Conservation (phyloP, 352 stramenopile species). For the Elongisporangium anandrum region DNA sequence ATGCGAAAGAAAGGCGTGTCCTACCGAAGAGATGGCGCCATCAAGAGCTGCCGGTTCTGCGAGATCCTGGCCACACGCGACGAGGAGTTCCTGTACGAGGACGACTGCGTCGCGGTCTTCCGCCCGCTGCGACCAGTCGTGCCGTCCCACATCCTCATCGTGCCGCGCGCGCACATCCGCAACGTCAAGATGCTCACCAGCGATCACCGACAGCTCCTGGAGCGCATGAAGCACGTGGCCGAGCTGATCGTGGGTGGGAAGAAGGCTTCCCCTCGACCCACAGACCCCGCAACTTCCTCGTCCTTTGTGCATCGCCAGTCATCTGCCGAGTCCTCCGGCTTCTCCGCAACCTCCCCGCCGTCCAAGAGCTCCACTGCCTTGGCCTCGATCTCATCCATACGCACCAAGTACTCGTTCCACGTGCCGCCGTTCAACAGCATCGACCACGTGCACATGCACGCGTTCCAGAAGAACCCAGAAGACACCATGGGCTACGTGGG, state of each 20-base stretch:
- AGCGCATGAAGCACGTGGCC: constrained; percentile 59
- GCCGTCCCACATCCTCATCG: constrained; percentile 72
- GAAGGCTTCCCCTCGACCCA: no score
- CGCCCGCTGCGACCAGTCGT: constrained; percentile 65
- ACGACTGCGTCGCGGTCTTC: constrained; percentile 76
- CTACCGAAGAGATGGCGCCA: constrained; percentile 52
- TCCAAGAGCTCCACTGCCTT: no score
- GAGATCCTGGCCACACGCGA: constrained; percentile 58
- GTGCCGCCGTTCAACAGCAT: constrained; percentile 88
- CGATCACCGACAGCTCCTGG: constrained; percentile 45
- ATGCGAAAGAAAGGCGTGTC: constrained; percentile 47
- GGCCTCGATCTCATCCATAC: no score
- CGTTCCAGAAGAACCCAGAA: constrained; percentile 23
- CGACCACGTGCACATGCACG: constrained; percentile 89
- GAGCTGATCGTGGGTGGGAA: constrained; percentile 38
- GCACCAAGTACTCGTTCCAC: constrained; percentile 41
- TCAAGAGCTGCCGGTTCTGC: constrained; percentile 75
- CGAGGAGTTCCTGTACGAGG: constrained; percentile 73
- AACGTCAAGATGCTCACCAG: constrained; percentile 68
- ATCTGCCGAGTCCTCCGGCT: constrained; percentile 4
- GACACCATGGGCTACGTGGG: constrained; percentile 44
- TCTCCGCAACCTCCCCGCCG: no score
- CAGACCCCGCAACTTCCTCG: neutral
- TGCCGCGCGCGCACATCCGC: constrained; percentile 70
- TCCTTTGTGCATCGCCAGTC: no score